Base-by-base conservation (phyloP, 176 grass and related monocot genomes). In the Cocos nucifera region DNA sequence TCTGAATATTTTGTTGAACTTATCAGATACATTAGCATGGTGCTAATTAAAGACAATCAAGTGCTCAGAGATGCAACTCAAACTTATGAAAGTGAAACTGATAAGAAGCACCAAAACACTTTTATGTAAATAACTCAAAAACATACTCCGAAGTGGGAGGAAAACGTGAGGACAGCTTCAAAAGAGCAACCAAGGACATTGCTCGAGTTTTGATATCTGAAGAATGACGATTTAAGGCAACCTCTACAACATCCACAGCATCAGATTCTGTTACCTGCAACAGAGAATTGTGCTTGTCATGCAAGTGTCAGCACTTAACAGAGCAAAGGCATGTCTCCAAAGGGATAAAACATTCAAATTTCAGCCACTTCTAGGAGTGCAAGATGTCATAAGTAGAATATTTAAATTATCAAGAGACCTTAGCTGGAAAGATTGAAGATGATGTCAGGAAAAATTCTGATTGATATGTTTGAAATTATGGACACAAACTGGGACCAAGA, bases 221-320 rank as follows among this genome's bases (percentile, higher is more conserved):
- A 64, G 81, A 83, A 76, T 89, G 78, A 57, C 64, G 63, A 58
- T 83, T 92, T 67, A 98, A 78, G 71, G 70, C 68, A 22, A 72
- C 25, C 73, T 98, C 94, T 69, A 98, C 67, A 75, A 74, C 82
- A 92, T 98, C 94, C 63, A 89, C 75, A 24, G 79, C 88, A 80
- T 98, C 94, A 81, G 84, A 98, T 80, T 98, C 94, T 70, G 85
- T 98, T 66, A 92, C 94, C 94, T 98, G 78, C 65, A 88, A 30
- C 82, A 80, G 26, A 66, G 55, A 83, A 67, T 60, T 26, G 17
- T 64, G 65, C 64, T 73, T 50, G 39, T 23, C 64, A 81, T 57
- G 28, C 67, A 44, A 44, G 35, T 44, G 10, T 44, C 35, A 44
- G 35, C 35, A 14, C 35, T 44, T 14, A 44, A 44, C 35, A 44